Percentiles rank a stretch among this genome's conserved stretches.
phyloP scores from a whole-genome alignment of 306 rosid species.

The Trifolium dubium region DNA sequence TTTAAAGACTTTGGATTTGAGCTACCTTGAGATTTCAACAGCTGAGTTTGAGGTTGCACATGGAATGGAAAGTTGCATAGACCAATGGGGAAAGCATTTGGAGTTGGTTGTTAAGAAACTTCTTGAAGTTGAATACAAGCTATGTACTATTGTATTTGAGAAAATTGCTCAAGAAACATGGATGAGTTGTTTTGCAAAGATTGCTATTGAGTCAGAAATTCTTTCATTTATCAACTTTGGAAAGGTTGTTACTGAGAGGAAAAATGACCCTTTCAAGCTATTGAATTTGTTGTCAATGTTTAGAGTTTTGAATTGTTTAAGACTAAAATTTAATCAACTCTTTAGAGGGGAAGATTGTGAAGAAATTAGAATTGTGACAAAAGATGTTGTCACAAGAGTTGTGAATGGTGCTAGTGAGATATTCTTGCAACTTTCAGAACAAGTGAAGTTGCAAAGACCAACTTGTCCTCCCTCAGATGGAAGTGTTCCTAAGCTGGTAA shows the following conservation, averaged over 20 bases:
- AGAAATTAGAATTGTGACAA: constrained; percentile 62
- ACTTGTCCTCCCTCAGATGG: constrained; percentile 79
- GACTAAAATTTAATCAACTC: constrained; percentile 66
- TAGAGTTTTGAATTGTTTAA: constrained; percentile 60
- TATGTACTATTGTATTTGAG: constrained; percentile 58
- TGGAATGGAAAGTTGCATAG: constrained; percentile 47
- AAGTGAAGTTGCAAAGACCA: constrained; percentile 70
- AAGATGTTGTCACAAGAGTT: constrained; percentile 70
- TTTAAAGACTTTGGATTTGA: constrained; percentile 67
- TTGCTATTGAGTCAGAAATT: constrained; percentile 65
- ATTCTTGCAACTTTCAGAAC: constrained; percentile 82
- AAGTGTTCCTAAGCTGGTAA: constrained; percentile 74
- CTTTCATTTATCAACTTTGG: constrained; percentile 74
- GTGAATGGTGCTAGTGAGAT: constrained; percentile 68
- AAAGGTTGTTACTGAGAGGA: constrained; percentile 54
- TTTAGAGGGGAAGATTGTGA: constrained; percentile 63
- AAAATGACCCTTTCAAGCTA: constrained; percentile 70
- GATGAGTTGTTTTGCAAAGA: constrained; percentile 60
- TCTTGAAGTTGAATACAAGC: constrained; percentile 56
- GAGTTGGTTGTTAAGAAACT: constrained; percentile 61
- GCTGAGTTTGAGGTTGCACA: constrained; percentile 45
- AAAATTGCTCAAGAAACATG: constrained; percentile 51
- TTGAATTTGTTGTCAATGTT: constrained; percentile 78
- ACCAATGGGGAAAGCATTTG: constrained; percentile 72
- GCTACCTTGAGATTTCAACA: constrained; percentile 60